phyloP scores from a whole-genome alignment of 139 green algal species.

The Asterochloris sp. region DNA sequence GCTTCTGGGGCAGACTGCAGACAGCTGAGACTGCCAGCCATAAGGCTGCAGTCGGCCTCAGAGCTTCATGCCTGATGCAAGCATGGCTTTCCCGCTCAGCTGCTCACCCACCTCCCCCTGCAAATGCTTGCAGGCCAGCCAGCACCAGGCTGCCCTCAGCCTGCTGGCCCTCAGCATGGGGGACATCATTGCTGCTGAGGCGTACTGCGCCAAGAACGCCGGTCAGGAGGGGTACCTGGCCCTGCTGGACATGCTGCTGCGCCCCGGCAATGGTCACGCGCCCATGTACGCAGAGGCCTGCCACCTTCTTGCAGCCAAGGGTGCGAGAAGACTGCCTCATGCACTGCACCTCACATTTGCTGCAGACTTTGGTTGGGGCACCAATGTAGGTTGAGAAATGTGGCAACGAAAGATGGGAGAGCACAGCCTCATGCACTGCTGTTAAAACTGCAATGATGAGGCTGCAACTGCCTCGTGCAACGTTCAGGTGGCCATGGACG shows the following conservation, averaged over 20 bases:
- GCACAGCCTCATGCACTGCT: too few species aligned
- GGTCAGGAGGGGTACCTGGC: constrained; percentile 39
- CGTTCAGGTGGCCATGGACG: too few species aligned
- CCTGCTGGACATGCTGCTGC: constrained; percentile 67
- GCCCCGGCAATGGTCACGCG: constrained; percentile 33
- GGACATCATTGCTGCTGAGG: constrained; percentile 52
- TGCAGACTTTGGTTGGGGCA: background rate
- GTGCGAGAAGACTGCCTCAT: constrained; percentile 3
- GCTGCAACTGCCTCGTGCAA: too few species aligned
- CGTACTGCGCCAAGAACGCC: constrained; percentile 53
- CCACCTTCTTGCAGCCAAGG: constrained; percentile 40
- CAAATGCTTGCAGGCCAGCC: constrained; percentile 24
- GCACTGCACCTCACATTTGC: background rate
- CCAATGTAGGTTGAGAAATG: background rate
- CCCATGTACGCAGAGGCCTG: constrained; percentile 57
- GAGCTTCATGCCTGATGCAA: background rate
- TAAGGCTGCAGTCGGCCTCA: background rate
- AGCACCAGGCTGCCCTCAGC: constrained; percentile 59
- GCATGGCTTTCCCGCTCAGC: background rate
- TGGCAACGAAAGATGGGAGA: background rate
- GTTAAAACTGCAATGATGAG: too few species aligned
- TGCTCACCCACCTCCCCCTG: background rate
- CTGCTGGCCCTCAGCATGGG: constrained; percentile 57
- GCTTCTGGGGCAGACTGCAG: too few species aligned
- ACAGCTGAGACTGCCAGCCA: background rate